phyloP scores from a whole-genome alignment of 495 filamentous ascomycete species.

The Daldinia decipiens region DNA sequence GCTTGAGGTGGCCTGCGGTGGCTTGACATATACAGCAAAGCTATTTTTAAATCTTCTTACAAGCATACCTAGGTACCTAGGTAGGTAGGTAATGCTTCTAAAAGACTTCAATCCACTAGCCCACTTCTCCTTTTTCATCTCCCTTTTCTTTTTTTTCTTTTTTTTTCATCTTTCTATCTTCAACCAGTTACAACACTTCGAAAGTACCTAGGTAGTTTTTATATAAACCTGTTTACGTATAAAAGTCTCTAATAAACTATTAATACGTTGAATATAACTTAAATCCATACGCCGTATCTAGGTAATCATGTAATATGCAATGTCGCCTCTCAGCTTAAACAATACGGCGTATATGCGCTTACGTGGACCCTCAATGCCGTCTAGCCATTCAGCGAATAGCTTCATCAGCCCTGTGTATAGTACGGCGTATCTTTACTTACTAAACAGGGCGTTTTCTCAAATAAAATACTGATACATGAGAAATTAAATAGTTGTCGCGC shows the following conservation, averaged over 20 bases:
- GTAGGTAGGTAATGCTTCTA: no score
- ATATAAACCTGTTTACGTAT: no score
- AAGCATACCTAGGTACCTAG: no score
- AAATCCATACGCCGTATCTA: not conserved
- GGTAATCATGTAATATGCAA: not conserved
- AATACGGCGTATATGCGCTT: constrained; percentile 35
- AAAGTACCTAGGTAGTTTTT: no score
- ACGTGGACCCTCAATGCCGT: not conserved
- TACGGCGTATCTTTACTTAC: constrained; percentile 22
- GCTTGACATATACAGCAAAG: not conserved
- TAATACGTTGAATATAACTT: no score
- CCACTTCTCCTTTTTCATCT: not conserved
- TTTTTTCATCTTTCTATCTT: no score
- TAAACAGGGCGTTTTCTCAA: not conserved
- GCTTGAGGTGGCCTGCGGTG: not conserved
- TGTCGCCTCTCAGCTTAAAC: not conserved
- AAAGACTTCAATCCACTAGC: not conserved
- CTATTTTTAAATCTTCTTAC: not conserved
- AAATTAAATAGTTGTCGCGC: not conserved
- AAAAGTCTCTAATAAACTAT: no score
- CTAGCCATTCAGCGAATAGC: constrained; percentile 1
- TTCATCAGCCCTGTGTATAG: constrained; percentile 5
- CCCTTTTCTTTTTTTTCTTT: no score
- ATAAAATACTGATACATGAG: not conserved
- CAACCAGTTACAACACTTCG: no score